These are phyloP conservation scores for Xylaria curta DNA, from an alignment of 495 filamentous ascomycete genomes.

Conservation along the genomic window DNA sequence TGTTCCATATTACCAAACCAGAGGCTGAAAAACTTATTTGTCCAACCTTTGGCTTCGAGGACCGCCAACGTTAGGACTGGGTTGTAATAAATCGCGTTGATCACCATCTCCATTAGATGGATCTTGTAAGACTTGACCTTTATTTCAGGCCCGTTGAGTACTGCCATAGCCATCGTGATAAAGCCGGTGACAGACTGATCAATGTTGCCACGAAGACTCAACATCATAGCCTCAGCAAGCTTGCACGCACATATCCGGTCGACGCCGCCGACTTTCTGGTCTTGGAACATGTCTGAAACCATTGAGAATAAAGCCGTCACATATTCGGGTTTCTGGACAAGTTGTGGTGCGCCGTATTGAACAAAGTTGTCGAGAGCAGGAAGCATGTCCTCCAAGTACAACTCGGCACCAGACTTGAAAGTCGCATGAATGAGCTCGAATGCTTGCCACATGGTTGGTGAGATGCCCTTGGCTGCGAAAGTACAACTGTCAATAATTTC, in stretches of 20 bases:
- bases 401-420: constrained; percentile 94
- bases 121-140: constrained; percentile 90
- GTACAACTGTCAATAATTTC: constrained; percentile 99
- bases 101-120: constrained; percentile 98
- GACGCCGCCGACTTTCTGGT: constrained; percentile 90
- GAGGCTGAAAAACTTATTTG: constrained; percentile 98
- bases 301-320: constrained; percentile 87
- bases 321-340: constrained; percentile 84
- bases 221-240: constrained; percentile 94
- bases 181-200: constrained; percentile 88
- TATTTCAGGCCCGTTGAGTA: constrained; percentile 71
- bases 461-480: constrained; percentile 95
- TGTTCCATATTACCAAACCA: constrained; percentile 97
- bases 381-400: constrained; percentile 99
- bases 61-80: constrained; percentile 80
- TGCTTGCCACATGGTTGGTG: constrained; percentile 96
- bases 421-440: constrained; percentile 96
- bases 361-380: constrained; percentile 97
- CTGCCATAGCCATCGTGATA: constrained; percentile 84
- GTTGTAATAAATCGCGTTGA: constrained; percentile 98
- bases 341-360: constrained; percentile 79
- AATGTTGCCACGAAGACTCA: constrained; percentile 89
- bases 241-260: constrained; percentile 99
- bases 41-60: constrained; percentile 90
- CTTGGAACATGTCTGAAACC: constrained; percentile 68